These are phyloP conservation scores for Chlorella sp. DNA, from an alignment of 139 green algal species.

Conservation along the genomic window DNA sequence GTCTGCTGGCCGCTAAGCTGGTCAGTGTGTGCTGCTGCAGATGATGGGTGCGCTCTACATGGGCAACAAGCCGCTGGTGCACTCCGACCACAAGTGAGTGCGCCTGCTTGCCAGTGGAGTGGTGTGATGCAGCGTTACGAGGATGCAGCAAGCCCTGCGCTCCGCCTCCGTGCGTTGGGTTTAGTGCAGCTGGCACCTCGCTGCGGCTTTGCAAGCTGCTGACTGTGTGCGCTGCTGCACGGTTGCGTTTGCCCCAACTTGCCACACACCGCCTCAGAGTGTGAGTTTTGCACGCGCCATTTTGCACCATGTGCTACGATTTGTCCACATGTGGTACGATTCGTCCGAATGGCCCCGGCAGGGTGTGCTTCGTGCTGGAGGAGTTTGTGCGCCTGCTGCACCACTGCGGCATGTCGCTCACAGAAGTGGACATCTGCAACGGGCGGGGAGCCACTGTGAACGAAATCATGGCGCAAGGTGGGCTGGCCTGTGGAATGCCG, in stretches of 20 bases:
- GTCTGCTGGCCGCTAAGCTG: no score
- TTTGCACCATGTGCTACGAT: no score
- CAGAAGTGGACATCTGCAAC: slow-evolving; percentile 90
- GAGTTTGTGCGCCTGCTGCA: slow-evolving; percentile 94
- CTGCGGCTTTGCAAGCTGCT: no score
- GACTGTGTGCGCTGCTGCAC: no score
- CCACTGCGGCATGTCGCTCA: slow-evolving; percentile 82
- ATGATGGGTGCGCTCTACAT: slow-evolving; percentile 99
- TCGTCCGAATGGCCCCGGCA: no score
- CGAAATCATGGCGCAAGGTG: slow-evolving; percentile 66
- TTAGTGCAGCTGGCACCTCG: no score
- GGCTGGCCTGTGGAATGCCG: no score
- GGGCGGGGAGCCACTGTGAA: slow-evolving; percentile 75
- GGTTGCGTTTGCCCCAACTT: no score
- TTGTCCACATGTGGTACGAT: no score
- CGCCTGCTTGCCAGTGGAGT: neutral
- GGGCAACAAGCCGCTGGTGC: slow-evolving; percentile 96
- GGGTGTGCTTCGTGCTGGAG: slow-evolving; percentile 91
- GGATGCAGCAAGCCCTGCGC: neutral
- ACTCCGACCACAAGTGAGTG: slow-evolving; percentile 84
- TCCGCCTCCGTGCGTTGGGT: neutral
- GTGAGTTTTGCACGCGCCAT: no score
- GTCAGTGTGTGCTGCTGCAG: no score
- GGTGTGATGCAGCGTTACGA: neutral
- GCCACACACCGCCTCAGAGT: neutral